A percentile compares a stretch with the other conserved stretches of the same genome.
Evolutionary conservation across 2,329 filamentous ascomycete genomes (phyloP).

Genomic region (Chaetothyriales sp.): DNA sequence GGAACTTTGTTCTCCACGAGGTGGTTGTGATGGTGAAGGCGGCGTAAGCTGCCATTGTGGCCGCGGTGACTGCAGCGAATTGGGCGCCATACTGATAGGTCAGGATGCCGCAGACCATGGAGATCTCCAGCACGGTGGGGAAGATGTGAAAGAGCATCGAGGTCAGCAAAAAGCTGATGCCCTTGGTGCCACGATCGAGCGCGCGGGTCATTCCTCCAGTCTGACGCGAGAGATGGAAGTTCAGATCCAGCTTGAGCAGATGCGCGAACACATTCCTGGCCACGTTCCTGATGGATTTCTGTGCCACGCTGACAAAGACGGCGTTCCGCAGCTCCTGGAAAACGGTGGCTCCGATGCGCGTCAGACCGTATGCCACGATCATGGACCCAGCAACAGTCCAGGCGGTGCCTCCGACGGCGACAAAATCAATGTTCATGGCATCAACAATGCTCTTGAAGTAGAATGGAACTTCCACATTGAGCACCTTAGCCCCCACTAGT

Average conservation of each 20-base stretch:
- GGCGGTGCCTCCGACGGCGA: constrained; percentile 73
- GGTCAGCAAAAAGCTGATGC: constrained; percentile 90
- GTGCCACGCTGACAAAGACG: constrained; percentile 89
- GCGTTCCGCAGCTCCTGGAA: constrained; percentile 94
- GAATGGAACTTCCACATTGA: constrained; percentile 96
- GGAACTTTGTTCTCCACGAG: constrained; percentile 92
- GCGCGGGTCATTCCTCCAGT: constrained; percentile 88
- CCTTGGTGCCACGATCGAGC: constrained; percentile 93
- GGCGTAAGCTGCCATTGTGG: constrained; percentile 87
- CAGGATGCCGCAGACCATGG: constrained; percentile 88
- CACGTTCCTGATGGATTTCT: constrained; percentile 87
- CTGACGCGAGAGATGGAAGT: constrained; percentile 87
- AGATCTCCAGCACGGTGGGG: constrained; percentile 84
- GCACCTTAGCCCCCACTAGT: constrained; percentile 76
- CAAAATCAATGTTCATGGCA: constrained; percentile 90
- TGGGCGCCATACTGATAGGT: constrained; percentile 89
- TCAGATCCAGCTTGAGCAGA: constrained; percentile 72
- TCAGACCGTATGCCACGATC: constrained; percentile 76
- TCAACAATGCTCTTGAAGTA: constrained; percentile 99
- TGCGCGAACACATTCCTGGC: constrained; percentile 89
- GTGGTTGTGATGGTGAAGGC: constrained; percentile 97
- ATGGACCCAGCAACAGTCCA: constrained; percentile 80
- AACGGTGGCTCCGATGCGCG: constrained; percentile 73
- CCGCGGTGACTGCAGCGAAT: constrained; percentile 78
- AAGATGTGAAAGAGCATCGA: constrained; percentile 98